Evolutionary conservation across 2,329 filamentous ascomycete species (phyloP).

Genomic region (Aspergillus ochraceoroseus): DNA sequence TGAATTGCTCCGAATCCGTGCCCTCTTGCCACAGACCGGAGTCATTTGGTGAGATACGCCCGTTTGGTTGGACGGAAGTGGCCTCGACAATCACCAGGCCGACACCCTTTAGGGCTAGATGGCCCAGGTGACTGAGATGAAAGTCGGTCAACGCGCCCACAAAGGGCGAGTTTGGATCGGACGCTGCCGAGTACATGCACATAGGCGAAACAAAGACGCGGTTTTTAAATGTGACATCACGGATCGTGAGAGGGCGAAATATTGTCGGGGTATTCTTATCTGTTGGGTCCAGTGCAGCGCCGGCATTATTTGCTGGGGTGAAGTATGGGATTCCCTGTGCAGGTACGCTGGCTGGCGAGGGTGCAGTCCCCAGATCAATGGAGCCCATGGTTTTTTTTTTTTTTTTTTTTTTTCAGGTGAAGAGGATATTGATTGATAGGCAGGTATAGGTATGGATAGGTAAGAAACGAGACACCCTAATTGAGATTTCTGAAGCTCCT

Average conservation of each 20-base stretch:
- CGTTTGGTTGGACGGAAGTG: constrained; percentile 67
- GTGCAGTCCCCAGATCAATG: too few relatives aligned
- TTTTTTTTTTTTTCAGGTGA: too few relatives aligned
- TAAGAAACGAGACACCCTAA: too few relatives aligned
- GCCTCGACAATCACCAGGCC: constrained; percentile 73
- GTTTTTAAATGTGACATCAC: constrained; percentile 57
- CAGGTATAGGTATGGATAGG: too few relatives aligned
- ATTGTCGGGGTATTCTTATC: constrained; percentile 49
- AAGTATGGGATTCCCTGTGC: constrained; percentile 43
- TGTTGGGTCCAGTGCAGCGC: constrained; percentile 40
- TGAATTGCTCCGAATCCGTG: constrained; percentile 80
- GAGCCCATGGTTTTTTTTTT: too few relatives aligned
- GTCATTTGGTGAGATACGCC: constrained; percentile 66
- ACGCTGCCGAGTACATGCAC: neutral
- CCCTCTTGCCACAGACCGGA: constrained; percentile 68
- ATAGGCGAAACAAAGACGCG: neutral
- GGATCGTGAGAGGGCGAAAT: constrained; percentile 54
- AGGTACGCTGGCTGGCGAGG: too few relatives aligned
- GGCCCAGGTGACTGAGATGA: constrained; percentile 76
- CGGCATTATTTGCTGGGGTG: constrained; percentile 37
- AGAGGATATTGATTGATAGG: too few relatives aligned
- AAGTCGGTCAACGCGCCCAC: constrained; percentile 72
- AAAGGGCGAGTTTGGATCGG: constrained; percentile 41
- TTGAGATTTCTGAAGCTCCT: too few relatives aligned
- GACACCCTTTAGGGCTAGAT: constrained; percentile 69